Evolutionary conservation across 129 eudicot species (phyloP).

Genomic region (Chrysanthemum lavandulifolium): DNA sequence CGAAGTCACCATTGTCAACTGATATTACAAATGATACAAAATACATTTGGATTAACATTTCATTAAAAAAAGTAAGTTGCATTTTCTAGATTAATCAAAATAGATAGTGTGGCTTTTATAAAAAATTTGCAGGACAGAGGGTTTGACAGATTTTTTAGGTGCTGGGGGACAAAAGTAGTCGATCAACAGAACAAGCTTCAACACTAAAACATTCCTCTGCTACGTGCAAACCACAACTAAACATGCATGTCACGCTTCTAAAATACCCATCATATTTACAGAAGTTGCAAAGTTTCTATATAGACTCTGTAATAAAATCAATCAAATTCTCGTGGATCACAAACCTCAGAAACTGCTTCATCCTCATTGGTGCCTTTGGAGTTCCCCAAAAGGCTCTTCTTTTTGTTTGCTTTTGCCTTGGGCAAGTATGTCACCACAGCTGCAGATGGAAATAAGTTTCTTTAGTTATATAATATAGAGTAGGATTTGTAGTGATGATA

Average conservation of each 20-base stretch:
- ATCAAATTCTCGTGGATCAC: not conserved
- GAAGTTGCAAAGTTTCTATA: too few relatives aligned
- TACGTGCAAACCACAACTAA: not conserved
- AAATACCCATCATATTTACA: too few relatives aligned
- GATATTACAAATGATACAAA: not conserved
- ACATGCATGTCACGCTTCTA: not conserved
- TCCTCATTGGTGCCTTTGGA: conserved; percentile 42
- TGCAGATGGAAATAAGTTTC: conserved; percentile 24
- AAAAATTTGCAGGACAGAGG: not conserved
- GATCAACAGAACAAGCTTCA: not conserved
- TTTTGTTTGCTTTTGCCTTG: conserved; percentile 81
- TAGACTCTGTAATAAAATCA: not conserved
- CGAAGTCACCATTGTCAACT: not conserved
- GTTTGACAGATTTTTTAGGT: not conserved
- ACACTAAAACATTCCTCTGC: not conserved
- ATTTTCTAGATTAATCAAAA: too few relatives aligned
- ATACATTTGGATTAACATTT: not conserved
- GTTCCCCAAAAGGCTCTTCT: conserved; percentile 66
- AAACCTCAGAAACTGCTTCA: conserved; percentile 51
- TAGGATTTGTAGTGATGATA: not conserved
- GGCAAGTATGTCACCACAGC: conserved; percentile 81
- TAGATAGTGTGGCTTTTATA: too few relatives aligned
- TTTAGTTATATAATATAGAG: conserved; percentile 1
- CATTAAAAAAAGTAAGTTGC: too few relatives aligned
- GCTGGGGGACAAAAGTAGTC: not conserved